Base-by-base conservation (phyloP, 1,139 yeast genomes). In the Hyphopichia wangnamkhiaoensis region DNA sequence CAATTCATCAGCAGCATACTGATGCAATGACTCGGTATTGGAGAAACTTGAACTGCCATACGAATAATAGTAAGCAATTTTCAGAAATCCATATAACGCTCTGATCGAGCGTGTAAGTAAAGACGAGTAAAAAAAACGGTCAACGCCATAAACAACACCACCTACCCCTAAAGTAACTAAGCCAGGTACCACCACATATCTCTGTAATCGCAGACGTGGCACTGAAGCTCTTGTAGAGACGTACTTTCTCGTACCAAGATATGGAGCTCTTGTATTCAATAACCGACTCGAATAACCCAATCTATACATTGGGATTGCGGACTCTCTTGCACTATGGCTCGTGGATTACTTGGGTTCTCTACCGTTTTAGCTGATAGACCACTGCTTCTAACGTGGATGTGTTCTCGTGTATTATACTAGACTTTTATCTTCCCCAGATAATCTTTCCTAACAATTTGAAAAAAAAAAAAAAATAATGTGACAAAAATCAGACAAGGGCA, bases 31-130 rank as follows among this genome's bases (percentile, higher is more conserved):
- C 19, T 71, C 74, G 13, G 80, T 61, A 27, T 53, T 43, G 34
- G 70, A 74, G 32, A 68, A 60, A 6, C 64, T 65, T 65, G 28
- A 57, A 54, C 49, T 74, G 68, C 53, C 76, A 68, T 44, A 69
- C 44, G 61, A 79, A 74, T 85, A 86, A 49, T 83, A 82, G 31
- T 72, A 52, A 0, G 88, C 89, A 8, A 84, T 76, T 56, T 70
- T 53, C 5, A 71, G 47, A 35, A 84, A 61, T 2, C 70, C 68
- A 37, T 62, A 69, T 0, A 80, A 52, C 1, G 89, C 79, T 37
- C 81, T 60, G 0, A 63, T 41, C 0, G 88, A 78, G 44, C 94
- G 64, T 8, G 69, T 50, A 2, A 76, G 47, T 0, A 82, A 68
- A 2, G 82, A 74, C 8, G 79, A 71, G 40, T 76, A 76, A 42